phyloP scores from a whole-genome alignment of 257 asterid genomes.

The Gardenia jasminoides region DNA sequence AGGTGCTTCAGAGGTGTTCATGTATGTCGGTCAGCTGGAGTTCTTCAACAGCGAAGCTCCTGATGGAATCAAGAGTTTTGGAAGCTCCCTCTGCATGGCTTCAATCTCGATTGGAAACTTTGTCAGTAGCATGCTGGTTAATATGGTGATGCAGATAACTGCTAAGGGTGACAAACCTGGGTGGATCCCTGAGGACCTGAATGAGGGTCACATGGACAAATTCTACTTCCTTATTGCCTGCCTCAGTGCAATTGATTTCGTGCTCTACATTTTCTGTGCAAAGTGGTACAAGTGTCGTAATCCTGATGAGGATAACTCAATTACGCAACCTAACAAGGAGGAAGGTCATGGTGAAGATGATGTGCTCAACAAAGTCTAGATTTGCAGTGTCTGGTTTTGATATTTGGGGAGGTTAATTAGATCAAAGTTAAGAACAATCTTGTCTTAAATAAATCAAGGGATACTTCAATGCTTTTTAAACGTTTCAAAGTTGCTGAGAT shows the following conservation, averaged over 20 bases:
- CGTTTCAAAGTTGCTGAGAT: too few relatives aligned
- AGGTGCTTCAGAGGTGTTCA: conserved; percentile 84
- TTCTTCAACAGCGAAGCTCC: conserved; percentile 82
- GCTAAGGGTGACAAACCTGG: conserved; percentile 39
- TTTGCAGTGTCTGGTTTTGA: neutral
- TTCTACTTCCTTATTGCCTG: conserved; percentile 59
- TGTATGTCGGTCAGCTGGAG: conserved; percentile 78
- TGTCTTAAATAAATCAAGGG: neutral
- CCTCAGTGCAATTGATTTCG: conserved; percentile 48
- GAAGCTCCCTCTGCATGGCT: conserved; percentile 79
- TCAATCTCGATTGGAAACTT: conserved; percentile 74
- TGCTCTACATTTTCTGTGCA: conserved; percentile 44
- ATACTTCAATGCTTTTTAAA: too few relatives aligned
- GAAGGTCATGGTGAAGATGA: conserved; percentile 4
- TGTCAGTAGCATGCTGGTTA: conserved; percentile 61
- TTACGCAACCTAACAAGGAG: neutral
- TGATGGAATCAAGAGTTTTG: conserved; percentile 76
- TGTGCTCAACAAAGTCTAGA: conserved; percentile 32
- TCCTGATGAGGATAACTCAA: conserved; percentile 5
- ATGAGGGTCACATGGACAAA: conserved; percentile 56
- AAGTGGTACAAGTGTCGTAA: conserved; percentile 50
- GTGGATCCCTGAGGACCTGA: conserved; percentile 68
- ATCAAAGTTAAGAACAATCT: neutral
- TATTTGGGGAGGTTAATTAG: neutral
- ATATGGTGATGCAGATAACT: conserved; percentile 59